Conservation (phyloP, 805 yeast genomes). For the Clavispora carvajalis region DNA sequence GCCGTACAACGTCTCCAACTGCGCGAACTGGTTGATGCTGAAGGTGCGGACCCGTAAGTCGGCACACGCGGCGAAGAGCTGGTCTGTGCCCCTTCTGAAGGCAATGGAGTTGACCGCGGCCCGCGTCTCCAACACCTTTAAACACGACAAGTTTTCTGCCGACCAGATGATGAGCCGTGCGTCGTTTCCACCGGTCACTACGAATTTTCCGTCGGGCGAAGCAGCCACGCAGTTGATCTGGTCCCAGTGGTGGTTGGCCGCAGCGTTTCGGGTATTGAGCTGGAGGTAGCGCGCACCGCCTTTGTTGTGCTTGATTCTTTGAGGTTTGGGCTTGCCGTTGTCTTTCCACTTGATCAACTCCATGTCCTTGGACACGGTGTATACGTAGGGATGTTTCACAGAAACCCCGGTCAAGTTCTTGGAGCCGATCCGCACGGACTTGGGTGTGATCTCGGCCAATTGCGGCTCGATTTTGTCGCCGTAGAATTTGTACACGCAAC, state of each 20-base stretch:
- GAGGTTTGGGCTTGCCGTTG: conserved; percentile 45
- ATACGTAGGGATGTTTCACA: conserved; percentile 57
- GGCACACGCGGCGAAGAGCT: conserved; percentile 86
- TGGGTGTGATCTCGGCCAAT: conserved; percentile 29
- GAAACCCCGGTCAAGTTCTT: conserved; percentile 52
- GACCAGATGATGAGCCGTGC: conserved; percentile 82
- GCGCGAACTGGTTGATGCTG: conserved; percentile 79
- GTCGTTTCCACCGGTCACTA: conserved; percentile 90
- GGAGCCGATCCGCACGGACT: conserved; percentile 55
- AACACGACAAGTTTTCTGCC: conserved; percentile 66
- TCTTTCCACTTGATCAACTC: conserved; percentile 79
- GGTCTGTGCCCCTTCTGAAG: conserved; percentile 78
- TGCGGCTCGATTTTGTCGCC: conserved; percentile 45
- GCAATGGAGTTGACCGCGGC: conserved; percentile 68
- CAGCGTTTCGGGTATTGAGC: conserved; percentile 41
- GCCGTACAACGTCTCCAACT: conserved; percentile 87
- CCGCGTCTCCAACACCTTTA: conserved; percentile 72
- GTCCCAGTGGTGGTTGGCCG: conserved; percentile 68
- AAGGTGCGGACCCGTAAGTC: conserved; percentile 87
- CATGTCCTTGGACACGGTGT: conserved; percentile 77
- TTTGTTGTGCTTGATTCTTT: conserved; percentile 54
- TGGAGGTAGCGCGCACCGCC: conserved; percentile 51
- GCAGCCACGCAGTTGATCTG: conserved; percentile 76
- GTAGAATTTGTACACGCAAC: conserved; percentile 67
- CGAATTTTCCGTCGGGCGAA: conserved; percentile 79